Base-by-base conservation (phyloP, 2,329 filamentous ascomycete genomes). In the Arthrocladium fulminans region DNA sequence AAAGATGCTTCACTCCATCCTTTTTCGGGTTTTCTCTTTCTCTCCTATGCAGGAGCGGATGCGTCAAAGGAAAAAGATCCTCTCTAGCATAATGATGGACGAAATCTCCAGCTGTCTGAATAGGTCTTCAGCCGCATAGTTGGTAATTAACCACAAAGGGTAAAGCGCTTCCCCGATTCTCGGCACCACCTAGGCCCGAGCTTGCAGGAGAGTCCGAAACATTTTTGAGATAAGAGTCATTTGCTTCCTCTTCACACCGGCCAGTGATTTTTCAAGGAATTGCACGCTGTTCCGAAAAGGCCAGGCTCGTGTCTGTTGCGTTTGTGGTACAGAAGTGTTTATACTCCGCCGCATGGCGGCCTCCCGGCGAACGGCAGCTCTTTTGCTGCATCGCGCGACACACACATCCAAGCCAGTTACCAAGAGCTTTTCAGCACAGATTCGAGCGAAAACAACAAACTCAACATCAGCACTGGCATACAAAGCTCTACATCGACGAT, bases 391-490 rank as follows among this genome's bases (percentile, higher is more conserved):
- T n/a, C 45, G 45, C 45, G 45, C 38, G 7, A 32, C 24, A 27
- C 44, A 39, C 32, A 34, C 35, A 17, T 13, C 40, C 29, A 45
- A 27, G 7, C 25, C 25, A 19, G 45, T 56, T 30, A 50, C 52
- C 40, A 52, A 53, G 34, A 43, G 44, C 12, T 13, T 52, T 40
- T 15, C 42, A 47, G 49, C 54, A 41, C 47, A 39, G 22, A 47
- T 38, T 24, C 50, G 54, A 25, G 41, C 48, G 15, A 55, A 53
- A 45, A 51, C 46, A 41, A 59, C 74, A 65, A 67, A 81, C 71
- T 94, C 89, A 48, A 97, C 90, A 58, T 92, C 88, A 48, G 90
- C 92, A 54, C 81, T 97, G 55, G 89, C 89, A 62, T 97, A 97
- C 80, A 98, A 98, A 76, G 88, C 90, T 50, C 79, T 97, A 54